Conservation (phyloP, 306 rosid genomes). For the Acacia crassicarpa region DNA sequence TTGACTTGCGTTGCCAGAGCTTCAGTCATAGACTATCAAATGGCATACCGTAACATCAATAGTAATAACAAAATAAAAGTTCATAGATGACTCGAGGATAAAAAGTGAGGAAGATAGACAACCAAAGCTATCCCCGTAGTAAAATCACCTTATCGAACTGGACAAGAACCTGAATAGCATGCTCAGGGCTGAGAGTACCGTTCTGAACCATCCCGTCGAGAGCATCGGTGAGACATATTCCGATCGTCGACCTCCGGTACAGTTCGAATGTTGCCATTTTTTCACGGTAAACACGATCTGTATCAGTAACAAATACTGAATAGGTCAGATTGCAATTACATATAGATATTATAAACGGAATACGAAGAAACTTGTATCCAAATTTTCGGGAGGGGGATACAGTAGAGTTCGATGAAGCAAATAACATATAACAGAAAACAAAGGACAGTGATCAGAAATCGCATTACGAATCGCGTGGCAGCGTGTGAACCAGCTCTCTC, state of each 20-base stretch:
- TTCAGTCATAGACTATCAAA: constrained; percentile 79
- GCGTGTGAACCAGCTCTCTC: constrained; percentile 19
- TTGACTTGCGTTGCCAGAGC: constrained; percentile 89
- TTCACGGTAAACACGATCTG: constrained; percentile 50
- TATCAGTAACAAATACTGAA: neutral
- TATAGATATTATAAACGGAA: neutral
- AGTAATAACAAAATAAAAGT: neutral
- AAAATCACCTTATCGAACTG: constrained; percentile 86
- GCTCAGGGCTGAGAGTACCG: constrained; percentile 87
- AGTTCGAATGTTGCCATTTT: constrained; percentile 91
- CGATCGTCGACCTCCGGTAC: constrained; percentile 87
- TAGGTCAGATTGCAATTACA: neutral
- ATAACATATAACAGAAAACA: neutral
- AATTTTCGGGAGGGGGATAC: neutral
- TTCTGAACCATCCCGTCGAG: constrained; percentile 91
- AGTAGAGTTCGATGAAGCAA: neutral
- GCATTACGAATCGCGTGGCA: constrained; percentile 31
- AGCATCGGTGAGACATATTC: constrained; percentile 87
- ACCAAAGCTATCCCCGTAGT: neutral
- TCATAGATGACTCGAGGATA: neutral
- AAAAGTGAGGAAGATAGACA: neutral
- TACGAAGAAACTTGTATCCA: neutral
- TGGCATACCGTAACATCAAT: neutral
- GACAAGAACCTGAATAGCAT: constrained; percentile 92
- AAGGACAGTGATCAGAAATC: constrained; percentile 17